Evolutionary conservation across 75 land plant genomes (phyloP).

Genomic region (Pinus tabuliformis): DNA sequence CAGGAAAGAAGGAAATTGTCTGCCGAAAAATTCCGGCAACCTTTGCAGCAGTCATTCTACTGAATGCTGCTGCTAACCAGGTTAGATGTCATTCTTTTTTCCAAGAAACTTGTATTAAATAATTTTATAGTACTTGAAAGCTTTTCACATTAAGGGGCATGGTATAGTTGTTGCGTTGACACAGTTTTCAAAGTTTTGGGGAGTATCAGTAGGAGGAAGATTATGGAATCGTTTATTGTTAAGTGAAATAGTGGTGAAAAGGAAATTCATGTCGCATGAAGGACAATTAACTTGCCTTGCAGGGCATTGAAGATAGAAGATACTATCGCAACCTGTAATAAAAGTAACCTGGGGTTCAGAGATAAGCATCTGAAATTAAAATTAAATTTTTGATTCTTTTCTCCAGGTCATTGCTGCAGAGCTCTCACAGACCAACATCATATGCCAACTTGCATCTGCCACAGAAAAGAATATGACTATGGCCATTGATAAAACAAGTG

Average conservation of each 20-base stretch:
- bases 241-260: not conserved
- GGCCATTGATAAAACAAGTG: conserved; percentile 34
- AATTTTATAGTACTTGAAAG: not conserved
- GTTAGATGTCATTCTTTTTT: not conserved
- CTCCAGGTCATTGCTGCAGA: conserved; percentile 50
- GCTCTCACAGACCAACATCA: conserved; percentile 13
- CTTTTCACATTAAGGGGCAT: not conserved
- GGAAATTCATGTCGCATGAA: not conserved
- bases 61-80: conserved; percentile 7
- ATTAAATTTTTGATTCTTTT: conserved; percentile 8
- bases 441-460: conserved; percentile 63
- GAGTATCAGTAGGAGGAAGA: not conserved
- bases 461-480: conserved; percentile 21
- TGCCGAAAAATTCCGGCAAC: not conserved
- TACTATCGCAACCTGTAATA: not conserved
- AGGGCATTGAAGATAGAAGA: conserved; percentile 3
- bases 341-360: conserved; percentile 5
- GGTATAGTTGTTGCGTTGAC: not conserved
- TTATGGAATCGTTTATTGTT: not conserved
- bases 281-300: not conserved
- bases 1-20: not conserved
- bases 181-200: not conserved
- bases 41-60: conserved; percentile 6
- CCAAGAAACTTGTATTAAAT: conserved; percentile 1
- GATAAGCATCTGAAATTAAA: not conserved